Base-by-base conservation (phyloP, 2,329 filamentous ascomycete species). In the Fusarium domesticum region DNA sequence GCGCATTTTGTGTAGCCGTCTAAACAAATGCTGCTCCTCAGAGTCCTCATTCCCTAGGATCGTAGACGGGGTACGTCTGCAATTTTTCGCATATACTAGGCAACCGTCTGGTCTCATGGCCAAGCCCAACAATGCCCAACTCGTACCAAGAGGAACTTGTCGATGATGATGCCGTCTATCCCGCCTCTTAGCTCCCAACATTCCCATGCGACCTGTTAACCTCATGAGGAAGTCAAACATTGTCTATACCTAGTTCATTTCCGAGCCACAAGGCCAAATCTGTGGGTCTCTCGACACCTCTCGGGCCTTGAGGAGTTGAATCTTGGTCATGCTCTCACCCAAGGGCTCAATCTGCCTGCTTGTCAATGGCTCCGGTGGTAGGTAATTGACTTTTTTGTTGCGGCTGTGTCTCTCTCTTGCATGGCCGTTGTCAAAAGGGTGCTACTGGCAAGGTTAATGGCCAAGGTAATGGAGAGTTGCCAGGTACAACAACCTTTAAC, bases 121-220 rank as follows among this genome's bases (percentile, higher is more conserved):
- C 42, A 48, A 54, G 55, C 57, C 57, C 40, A 60, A 60, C 48
- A 57, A 51, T 57, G 57, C 57, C 57, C 55, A 57, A 55, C 45
- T 47, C 42, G 48, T 46, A 39, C 32, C 19, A 43, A 45, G 40
- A 44, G 47, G 39, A 41, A 31, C 34, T 23, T 45, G 40, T 39
- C 40, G 35, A 37, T 38, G 19, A 31, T 36, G 34, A 30, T 42
- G 35, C 25, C 44, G 45, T 45, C 28, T 33, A 40, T 39, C 49
- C 40, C 46, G 35, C 41, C 45, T 40, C 45, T 46, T 47, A 43
- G 17, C 28, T 37, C 39, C 47, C 54, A 53, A 47, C 48, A 51
- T 52, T 55, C 48, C 37, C 42, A 60, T 59, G 55, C 55, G 54
- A 48, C 48, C 51, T 45, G 53, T 58, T 53, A 60, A 60, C 7